A percentile compares a stretch with the other conserved stretches of the same genome.
Evolutionary conservation across 331 rosid genomes (phyloP).

Genomic region (Cydonia oblonga): DNA sequence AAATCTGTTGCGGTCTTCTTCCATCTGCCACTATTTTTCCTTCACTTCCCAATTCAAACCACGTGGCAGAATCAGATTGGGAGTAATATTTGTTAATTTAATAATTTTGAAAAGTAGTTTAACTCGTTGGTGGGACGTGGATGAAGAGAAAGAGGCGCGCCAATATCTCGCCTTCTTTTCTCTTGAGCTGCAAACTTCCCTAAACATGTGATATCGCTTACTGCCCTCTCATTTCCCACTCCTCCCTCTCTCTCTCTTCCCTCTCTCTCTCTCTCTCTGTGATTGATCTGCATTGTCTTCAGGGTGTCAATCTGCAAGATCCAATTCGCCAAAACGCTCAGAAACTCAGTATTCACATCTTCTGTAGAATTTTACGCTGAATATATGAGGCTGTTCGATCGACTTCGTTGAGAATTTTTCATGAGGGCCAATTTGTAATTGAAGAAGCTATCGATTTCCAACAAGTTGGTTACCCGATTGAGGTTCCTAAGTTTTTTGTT

Average conservation of each 20-base stretch:
- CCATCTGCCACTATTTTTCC: not conserved
- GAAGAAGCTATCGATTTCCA: not conserved
- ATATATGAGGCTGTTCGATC: not conserved
- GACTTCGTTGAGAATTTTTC: not conserved
- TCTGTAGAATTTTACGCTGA: not conserved
- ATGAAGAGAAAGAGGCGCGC: slow-evolving; percentile 43
- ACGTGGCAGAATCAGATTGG: not conserved
- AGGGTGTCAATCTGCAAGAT: too few species aligned
- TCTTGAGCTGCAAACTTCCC: slow-evolving; percentile 21
- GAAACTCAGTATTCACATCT: not conserved
- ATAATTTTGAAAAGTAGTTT: not conserved
- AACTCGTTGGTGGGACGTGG: slow-evolving; percentile 34
- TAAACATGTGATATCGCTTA: slow-evolving; percentile 28
- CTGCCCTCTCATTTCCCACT: slow-evolving; percentile 47
- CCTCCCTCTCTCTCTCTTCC: not conserved
- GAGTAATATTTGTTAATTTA: not conserved
- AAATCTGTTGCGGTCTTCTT: not conserved
- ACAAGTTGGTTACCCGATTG: not conserved
- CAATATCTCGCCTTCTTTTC: slow-evolving; percentile 37
- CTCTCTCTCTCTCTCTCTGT: slow-evolving; percentile 26
- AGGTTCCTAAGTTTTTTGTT: not conserved
- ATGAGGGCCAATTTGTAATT: slow-evolving; percentile 3
- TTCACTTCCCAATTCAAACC: not conserved
- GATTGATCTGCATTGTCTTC: slow-evolving; percentile 21
- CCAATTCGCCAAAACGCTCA: too few species aligned